phyloP scores from a whole-genome alignment of 2,329 filamentous ascomycete genomes.

The Apiospora marii region DNA sequence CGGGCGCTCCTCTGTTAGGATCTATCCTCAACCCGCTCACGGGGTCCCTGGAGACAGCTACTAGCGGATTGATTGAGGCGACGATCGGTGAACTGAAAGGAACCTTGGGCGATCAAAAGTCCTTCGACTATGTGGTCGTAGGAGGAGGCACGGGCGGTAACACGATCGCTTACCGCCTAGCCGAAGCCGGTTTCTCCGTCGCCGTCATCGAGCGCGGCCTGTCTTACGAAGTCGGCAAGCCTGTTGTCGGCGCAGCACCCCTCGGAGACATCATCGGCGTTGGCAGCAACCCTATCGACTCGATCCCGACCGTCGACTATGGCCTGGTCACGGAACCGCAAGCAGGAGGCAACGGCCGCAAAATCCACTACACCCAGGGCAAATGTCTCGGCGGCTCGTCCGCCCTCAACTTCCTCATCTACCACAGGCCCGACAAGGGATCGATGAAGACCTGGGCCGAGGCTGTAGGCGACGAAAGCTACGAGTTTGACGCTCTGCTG shows the following conservation, averaged over 20 bases:
- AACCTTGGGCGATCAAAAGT: conserved; percentile 16
- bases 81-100: conserved; percentile 7
- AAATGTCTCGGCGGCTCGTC: conserved; percentile 41
- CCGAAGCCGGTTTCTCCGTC: conserved; percentile 38
- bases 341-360: conserved; percentile 24
- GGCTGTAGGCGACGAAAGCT: conserved; percentile 36
- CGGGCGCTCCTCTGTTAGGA: background rate
- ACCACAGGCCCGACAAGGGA: conserved; percentile 37
- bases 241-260: conserved; percentile 30
- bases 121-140: conserved; percentile 38
- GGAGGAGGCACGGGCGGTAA: conserved; percentile 50
- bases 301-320: conserved; percentile 35
- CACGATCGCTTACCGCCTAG: conserved; percentile 44
- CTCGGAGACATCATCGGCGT: conserved; percentile 34
- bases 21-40: conserved; percentile 22
- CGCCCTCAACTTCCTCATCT: conserved; percentile 42
- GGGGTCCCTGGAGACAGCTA: background rate
- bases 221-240: conserved; percentile 42
- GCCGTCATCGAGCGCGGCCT: conserved; percentile 49
- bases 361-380: conserved; percentile 40
- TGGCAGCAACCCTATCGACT: conserved; percentile 27
- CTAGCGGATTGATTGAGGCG: conserved; percentile 12
- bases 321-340: conserved; percentile 37
- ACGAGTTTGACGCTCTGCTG: conserved; percentile 37
- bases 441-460: conserved; percentile 38